Evolutionary conservation across 148 eudicot species (phyloP), one percentile per base, ranked within the genome.

Genomic region (Beta vulgaris): DNA sequence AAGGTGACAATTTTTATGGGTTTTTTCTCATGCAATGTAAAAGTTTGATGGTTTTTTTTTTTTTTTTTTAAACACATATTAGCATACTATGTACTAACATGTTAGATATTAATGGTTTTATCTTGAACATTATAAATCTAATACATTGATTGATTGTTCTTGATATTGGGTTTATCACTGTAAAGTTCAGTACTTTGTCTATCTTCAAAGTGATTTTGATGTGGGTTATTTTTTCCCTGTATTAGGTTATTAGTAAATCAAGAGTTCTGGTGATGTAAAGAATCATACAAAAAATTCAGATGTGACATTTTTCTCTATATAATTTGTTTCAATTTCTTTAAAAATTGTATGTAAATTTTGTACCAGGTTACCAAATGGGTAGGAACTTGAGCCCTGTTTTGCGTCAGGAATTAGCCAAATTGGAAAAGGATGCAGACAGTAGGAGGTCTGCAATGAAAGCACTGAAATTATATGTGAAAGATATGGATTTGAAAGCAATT

Each of bases 371-470:
- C 1, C 34, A 85, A n/a, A 91, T 95, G 99, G 86, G 90, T 68
- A 89, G 96, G 73, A 89, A 74, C 77, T 77, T 92, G 36, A 88
- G 92, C 81, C 99, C 99, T 71, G 84, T 85, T 65, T 81, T 95
- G 66, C 81, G 92, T 9, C 86, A 79, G 76, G 99, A 95, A 78
- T 67, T 95, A 69, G 96, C 90, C 66, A 95, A 95, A 84, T 84
- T 95, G 32, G 91, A 90, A 59, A 95, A 95, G 51, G 97, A 88
- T 68, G 86, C 90, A 55, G 90, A 88, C 68, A 88, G 94, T 79
- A 87, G 97, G 64, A 95, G 87, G 72, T 85, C 89, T 26, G 99
- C 99, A 48, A 92, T 95, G 97, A 95, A 89, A 83, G 91, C 93
- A 3, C 72, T 95, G 79, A 92, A 89, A 65, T 82, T 86, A 8